These are phyloP conservation scores for Achaetomiella virescens DNA, from an alignment of 495 filamentous ascomycete genomes.

Conservation along the genomic window DNA sequence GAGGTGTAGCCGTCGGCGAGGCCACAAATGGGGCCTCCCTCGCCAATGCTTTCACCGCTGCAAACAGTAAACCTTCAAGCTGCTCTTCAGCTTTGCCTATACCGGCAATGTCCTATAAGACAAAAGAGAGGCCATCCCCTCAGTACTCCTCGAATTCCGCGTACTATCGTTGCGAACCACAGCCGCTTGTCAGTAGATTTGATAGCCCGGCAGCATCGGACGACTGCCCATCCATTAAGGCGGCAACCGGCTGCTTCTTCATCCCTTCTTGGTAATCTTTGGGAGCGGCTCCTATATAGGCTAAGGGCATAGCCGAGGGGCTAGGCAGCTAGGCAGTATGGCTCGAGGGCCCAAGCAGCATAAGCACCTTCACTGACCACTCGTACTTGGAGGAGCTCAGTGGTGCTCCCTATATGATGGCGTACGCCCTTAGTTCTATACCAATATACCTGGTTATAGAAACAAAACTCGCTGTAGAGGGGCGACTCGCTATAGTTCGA, in stretches of 20 bases:
- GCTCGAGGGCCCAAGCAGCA: constrained; percentile 43
- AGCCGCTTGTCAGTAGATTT: constrained; percentile 29
- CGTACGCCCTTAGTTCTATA: constrained; percentile 56
- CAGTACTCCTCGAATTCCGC: constrained; percentile 23
- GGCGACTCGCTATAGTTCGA: constrained; percentile 53
- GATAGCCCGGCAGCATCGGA: constrained; percentile 21
- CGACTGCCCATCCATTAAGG: constrained; percentile 26
- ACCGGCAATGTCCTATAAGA: constrained; percentile 22
- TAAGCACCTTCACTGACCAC: constrained; percentile 32
- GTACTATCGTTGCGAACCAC: constrained; percentile 26
- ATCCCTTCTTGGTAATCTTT: constrained; percentile 25
- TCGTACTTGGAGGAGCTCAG: constrained; percentile 20
- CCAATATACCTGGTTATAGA: constrained; percentile 47
- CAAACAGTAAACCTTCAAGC: constrained; percentile 23
- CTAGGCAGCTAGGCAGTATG: constrained; percentile 34
- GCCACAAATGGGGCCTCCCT: not conserved
- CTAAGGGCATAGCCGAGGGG: constrained; percentile 23
- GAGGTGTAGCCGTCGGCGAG: not conserved
- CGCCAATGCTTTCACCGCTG: not conserved
- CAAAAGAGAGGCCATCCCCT: constrained; percentile 19
- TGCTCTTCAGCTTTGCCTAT: constrained; percentile 40
- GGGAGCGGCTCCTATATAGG: constrained; percentile 6
- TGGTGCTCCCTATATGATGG: constrained; percentile 9
- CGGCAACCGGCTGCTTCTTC: constrained; percentile 25
- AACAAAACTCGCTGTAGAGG: constrained; percentile 57